Percentiles rank a stretch among this genome's conserved stretches.
These are phyloP conservation scores for Crithidia sp. DNA, from an alignment of 208 protist species.

Conservation along the genomic window DNA sequence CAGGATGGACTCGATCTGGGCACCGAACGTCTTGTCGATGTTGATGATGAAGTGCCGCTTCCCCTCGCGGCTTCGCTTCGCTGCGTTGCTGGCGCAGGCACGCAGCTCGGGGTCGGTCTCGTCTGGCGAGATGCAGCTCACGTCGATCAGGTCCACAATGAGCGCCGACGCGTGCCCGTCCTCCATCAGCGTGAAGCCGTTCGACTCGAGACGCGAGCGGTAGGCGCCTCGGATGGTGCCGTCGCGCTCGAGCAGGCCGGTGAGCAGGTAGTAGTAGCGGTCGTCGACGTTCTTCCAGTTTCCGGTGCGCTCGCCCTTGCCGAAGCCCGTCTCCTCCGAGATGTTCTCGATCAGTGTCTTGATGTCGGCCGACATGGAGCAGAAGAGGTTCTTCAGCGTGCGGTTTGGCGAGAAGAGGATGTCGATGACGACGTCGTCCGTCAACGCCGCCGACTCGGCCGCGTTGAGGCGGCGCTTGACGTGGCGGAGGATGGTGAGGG, in stretches of 20 bases:
- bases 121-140: conserved; percentile 46
- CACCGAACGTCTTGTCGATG: conserved; percentile 87
- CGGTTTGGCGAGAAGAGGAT: conserved; percentile 80
- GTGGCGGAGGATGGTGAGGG: conserved; percentile 59
- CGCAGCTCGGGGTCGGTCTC: conserved; percentile 57
- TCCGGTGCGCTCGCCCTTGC: conserved; percentile 25
- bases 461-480: conserved; percentile 48
- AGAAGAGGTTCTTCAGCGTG: conserved; percentile 83
- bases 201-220: conserved; percentile 52
- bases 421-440: conserved; percentile 65
- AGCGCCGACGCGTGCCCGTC: conserved; percentile 67
- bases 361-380: conserved; percentile 56
- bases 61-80: conserved; percentile 1
- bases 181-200: conserved; percentile 80
- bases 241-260: conserved; percentile 59
- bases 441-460: conserved; percentile 35
- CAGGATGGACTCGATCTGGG: conserved; percentile 77
- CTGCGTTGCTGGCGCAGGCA: conserved; percentile 22
- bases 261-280: conserved; percentile 79
- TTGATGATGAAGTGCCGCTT: conserved; percentile 83
- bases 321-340: conserved; percentile 23
- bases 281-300: conserved; percentile 72
- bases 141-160: conserved; percentile 79
- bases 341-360: conserved; percentile 50
- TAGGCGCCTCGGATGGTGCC: conserved; percentile 59